Evolutionary conservation across 1,284 basidiomycete species (phyloP), one percentile per base, ranked within the genome.

Genomic region (Ganoderma sinense): DNA sequence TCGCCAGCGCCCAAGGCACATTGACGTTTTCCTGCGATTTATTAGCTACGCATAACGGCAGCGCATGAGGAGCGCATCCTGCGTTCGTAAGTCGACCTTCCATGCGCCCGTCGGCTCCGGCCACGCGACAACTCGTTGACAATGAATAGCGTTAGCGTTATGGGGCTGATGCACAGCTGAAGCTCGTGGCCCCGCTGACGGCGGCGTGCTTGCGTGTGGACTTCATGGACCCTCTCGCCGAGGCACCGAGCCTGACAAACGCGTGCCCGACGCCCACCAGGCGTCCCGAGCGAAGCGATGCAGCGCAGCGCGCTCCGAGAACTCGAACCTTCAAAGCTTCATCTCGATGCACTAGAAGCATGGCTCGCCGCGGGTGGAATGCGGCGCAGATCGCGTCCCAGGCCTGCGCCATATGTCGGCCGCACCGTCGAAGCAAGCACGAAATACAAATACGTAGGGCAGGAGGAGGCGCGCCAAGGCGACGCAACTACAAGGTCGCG

Each of bases 211-310:
- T 61, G 59, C 14, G 59, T 13, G 59, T 14, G 20, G 59, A 26
- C 26, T 41, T 29, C 18, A 23, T 39, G 59, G 41, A 40, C 23
- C 59, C 29, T 3, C 39, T 61, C 13, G 36, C 36, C n/a, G 33
- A 59, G 14, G n/a, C 33, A 61, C 23, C 13, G 59, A 61, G 36
- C 41, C 59, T 43, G 56, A 39, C 56, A 59, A 40, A 39, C 59
- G 36, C 36, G n/a, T 26, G 11, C 59, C 23, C 59, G 39, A 61
- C 39, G 23, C 26, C 43, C 41, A 31, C 45, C 62, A 33, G 26
- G 31, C 43, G 45, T 36, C 33, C n/a, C 23, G 62, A 51, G 62
- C 36, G 59, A 61, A 61, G 59, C 40, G 64, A 65, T 58, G 40
- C 39, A 58, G 39, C 40, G 29, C 53, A 33, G 53, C 36, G 26